phyloP scores from a whole-genome alignment of 2,329 filamentous ascomycete genomes.

The Fusarium guadeloupense region DNA sequence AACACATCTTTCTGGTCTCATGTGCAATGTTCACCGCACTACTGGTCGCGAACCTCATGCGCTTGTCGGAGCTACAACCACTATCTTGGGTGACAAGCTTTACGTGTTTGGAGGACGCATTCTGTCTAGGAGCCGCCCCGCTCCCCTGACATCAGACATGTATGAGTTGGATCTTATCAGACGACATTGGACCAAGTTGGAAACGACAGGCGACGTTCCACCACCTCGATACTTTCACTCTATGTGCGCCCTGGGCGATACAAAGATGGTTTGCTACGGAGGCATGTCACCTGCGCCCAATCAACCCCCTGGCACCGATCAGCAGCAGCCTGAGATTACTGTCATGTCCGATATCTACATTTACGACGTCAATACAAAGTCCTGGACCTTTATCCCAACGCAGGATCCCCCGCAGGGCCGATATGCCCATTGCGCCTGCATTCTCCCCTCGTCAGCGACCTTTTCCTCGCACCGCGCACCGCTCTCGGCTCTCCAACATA shows the following conservation, averaged over 20 bases:
- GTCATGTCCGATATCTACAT: constrained; percentile 99
- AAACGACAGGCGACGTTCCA: constrained; percentile 84
- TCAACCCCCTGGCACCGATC: constrained; percentile 56
- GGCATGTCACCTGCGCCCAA: constrained; percentile 88
- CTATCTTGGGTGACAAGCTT: constrained; percentile 91
- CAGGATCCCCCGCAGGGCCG: constrained; percentile 88
- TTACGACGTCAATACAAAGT: constrained; percentile 83
- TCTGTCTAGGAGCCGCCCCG: constrained; percentile 81
- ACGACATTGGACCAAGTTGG: constrained; percentile 91
- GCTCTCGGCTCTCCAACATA: constrained; percentile 87
- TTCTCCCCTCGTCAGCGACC: constrained; percentile 85
- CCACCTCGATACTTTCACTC: constrained; percentile 97
- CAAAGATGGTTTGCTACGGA: constrained; percentile 96
- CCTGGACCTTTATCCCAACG: constrained; percentile 85
- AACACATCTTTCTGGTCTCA: constrained; percentile 70
- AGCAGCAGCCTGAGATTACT: constrained; percentile 82
- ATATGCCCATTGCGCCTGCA: constrained; percentile 95
- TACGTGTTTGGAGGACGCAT: constrained; percentile 96
- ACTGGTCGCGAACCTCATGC: constrained; percentile 92
- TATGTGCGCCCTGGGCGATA: constrained; percentile 91
- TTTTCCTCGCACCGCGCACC: constrained; percentile 88
- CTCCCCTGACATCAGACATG: constrained; percentile 84
- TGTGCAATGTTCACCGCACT: constrained; percentile 81
- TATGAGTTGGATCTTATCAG: constrained; percentile 93
- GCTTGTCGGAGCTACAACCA: constrained; percentile 93